Evolutionary conservation across 169 alveolate genomes (phyloP), one percentile per base, ranked within the genome.

Genomic region (Pseudocohnilembus persalinus): DNA sequence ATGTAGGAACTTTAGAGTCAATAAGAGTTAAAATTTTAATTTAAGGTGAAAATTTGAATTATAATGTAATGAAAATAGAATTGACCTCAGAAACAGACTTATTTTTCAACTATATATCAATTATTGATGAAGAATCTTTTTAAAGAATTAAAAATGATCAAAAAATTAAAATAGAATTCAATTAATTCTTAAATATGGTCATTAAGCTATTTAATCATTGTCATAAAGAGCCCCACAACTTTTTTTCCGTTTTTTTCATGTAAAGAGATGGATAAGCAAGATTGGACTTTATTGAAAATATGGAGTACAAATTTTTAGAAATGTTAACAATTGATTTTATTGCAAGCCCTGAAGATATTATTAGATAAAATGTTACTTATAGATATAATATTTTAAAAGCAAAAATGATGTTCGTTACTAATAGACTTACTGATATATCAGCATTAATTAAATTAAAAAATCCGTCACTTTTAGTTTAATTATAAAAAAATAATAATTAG

Each of bases 291-390:
- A 94, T 97, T 79, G 95, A 97, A 95, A 96, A 96, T 89, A 94
- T 96, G 94, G 99, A 97, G 92, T 98, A 97, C 93, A 98, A 97
- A 91, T 97, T 97, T 87, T 92, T 97, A 31, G 99, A 98, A 88
- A 93, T 98, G 35, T 93, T 98, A 65, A 88, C 96, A 68, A 90
- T 95, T 32, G 98, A 97, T 83, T 97, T 97, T 89, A 89, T 88
- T 34, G 97, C 98, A 29, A 92, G 98, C 0, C 89, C 98, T 1
- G 99, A 97, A 84, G 99, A 97, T 74, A 82, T 92, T 72, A 93
- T 97, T 33, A 94, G 98, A 82, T 96, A 96, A 87, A 93, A 94
- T 81, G 97, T 98, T 82, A 92, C 98, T 29, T 98, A 85, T 90
- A 90, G 99, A 88, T 97, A 93, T 83, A 95, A 90, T 88, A 82